Conservation (phyloP, 139 green algal genomes). For the Chlorella sp. region DNA sequence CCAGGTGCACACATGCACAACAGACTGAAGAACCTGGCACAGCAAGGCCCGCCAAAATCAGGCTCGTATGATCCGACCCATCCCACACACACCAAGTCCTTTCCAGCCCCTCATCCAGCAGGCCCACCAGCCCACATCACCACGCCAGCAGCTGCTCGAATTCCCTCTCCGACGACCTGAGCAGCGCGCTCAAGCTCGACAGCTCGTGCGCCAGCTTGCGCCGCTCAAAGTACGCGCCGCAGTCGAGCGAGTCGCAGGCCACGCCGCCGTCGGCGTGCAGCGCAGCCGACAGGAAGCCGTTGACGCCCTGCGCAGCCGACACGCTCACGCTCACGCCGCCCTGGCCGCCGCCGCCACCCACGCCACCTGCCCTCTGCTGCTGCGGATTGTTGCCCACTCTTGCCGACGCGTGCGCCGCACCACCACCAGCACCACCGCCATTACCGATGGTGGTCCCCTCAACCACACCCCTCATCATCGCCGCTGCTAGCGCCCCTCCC, state of each 20-base stretch:
- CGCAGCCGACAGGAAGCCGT: not conserved
- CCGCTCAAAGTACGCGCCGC: constrained; percentile 85
- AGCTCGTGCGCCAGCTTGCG: constrained; percentile 57
- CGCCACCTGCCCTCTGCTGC: not conserved
- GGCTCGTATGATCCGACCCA: too few species aligned
- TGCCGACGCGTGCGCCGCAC: too few species aligned
- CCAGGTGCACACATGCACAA: too few species aligned
- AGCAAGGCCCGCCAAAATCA: too few species aligned
- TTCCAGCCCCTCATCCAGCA: too few species aligned
- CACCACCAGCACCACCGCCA: not conserved
- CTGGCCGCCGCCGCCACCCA: not conserved
- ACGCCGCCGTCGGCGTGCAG: constrained; percentile 40
- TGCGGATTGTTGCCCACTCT: too few species aligned
- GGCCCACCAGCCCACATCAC: too few species aligned
- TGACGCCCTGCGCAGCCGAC: not conserved
- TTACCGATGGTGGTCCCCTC: too few species aligned
- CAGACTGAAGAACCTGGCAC: too few species aligned
- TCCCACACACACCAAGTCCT: too few species aligned
- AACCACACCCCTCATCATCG: not conserved
- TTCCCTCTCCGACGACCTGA: not conserved
- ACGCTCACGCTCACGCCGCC: not conserved
- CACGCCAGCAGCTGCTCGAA: too few species aligned
- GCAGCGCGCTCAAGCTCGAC: not conserved
- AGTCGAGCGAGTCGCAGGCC: constrained; percentile 86
- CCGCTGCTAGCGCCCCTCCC: not conserved